Conservation (phyloP, 2,329 filamentous ascomycete genomes). For the Monilinia fructigena region DNA sequence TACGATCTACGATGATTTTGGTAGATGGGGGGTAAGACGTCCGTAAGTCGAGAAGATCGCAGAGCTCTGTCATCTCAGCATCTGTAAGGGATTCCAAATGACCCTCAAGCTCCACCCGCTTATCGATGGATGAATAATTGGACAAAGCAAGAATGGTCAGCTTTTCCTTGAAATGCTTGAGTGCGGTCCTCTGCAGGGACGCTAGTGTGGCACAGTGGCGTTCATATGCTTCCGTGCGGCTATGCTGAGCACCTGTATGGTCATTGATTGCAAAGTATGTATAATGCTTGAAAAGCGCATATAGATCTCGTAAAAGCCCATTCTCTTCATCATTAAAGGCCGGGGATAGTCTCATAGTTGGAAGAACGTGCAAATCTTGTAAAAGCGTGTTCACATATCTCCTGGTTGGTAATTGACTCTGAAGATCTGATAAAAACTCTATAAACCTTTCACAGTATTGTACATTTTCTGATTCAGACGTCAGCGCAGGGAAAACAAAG, state of each 20-base stretch:
- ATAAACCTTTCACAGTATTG: constrained; percentile 90
- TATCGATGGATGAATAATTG: constrained; percentile 86
- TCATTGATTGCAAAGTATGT: constrained; percentile 88
- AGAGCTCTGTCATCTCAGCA: constrained; percentile 69
- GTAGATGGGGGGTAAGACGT: constrained; percentile 76
- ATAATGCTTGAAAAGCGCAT: constrained; percentile 79
- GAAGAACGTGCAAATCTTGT: constrained; percentile 78
- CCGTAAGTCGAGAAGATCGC: constrained; percentile 70
- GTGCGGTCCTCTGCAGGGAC: constrained; percentile 72
- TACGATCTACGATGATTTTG: constrained; percentile 61
- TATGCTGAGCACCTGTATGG: constrained; percentile 77
- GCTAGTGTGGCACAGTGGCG: constrained; percentile 74
- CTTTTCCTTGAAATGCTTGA: constrained; percentile 85
- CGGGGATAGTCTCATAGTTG: constrained; percentile 75
- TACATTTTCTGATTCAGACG: constrained; percentile 55
- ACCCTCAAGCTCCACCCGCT: constrained; percentile 71
- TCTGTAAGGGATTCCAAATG: constrained; percentile 74
- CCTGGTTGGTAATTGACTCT: constrained; percentile 90
- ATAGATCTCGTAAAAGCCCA: constrained; percentile 76
- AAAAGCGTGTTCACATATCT: constrained; percentile 89
- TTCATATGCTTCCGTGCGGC: constrained; percentile 71
- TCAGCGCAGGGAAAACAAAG: not conserved
- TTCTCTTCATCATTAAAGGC: constrained; percentile 74
- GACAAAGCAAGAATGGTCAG: constrained; percentile 87
- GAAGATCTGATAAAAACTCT: constrained; percentile 84